phyloP scores from a whole-genome alignment of 257 asterid genomes.

The Solanum gracilifrons region DNA sequence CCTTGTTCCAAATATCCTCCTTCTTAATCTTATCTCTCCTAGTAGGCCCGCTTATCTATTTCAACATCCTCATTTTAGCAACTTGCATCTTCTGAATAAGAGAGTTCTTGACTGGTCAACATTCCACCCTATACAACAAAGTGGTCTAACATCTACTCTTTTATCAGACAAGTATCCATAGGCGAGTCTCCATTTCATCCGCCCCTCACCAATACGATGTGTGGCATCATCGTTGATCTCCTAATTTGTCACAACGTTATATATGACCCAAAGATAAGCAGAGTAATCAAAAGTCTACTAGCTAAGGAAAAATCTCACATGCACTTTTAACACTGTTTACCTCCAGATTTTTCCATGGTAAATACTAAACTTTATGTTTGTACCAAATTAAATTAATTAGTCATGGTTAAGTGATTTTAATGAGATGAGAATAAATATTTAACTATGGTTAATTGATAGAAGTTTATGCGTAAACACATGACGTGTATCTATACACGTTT shows the following conservation, averaged over 20 bases:
- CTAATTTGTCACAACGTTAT: neutral
- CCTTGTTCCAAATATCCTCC: no score
- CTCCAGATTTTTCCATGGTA: neutral
- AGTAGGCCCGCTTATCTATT: no score
- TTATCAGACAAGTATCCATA: no score
- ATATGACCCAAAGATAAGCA: constrained; percentile 7
- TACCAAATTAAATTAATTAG: neutral
- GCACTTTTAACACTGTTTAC: neutral
- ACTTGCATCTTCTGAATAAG: no score
- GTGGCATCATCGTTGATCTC: no score
- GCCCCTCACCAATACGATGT: no score
- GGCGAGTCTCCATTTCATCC: no score
- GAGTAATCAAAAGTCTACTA: neutral
- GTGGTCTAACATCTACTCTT: no score
- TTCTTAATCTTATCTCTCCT: no score
- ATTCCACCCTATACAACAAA: no score
- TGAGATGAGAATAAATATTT: neutral
- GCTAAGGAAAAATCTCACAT: neutral
- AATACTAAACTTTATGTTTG: neutral
- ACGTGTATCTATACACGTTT: neutral
- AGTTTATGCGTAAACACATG: neutral
- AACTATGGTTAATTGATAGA: neutral
- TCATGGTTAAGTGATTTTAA: neutral
- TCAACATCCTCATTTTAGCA: no score
- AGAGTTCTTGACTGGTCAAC: no score